A percentile compares a stretch with the other conserved stretches of the same genome.
Conservation (phyloP, 2,329 filamentous ascomycete species). For the Alternaria conjuncta region DNA sequence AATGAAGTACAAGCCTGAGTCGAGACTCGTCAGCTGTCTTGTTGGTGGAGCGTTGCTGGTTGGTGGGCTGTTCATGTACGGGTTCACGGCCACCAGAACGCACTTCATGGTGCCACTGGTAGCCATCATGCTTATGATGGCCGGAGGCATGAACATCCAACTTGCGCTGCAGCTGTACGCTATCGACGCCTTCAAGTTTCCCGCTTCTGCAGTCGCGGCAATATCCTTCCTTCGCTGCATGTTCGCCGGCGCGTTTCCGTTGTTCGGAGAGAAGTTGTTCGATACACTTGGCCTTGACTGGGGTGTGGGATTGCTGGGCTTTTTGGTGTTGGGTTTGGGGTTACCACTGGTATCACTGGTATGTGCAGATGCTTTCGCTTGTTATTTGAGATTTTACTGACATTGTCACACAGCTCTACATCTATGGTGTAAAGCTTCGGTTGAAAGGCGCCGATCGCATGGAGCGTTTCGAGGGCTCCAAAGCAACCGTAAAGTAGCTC, state of each 20-base stretch:
- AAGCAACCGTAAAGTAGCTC: not conserved
- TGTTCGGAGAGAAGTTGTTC: conserved; percentile 17
- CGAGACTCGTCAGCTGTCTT: conserved; percentile 13
- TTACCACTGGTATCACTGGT: conserved; percentile 14
- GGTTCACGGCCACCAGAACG: conserved; percentile 12
- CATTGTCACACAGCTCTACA: not conserved
- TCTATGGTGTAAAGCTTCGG: not conserved
- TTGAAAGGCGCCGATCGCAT: conserved; percentile 6
- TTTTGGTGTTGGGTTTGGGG: conserved; percentile 19
- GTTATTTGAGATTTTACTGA: not conserved
- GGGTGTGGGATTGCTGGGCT: conserved; percentile 18
- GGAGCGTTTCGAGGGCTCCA: conserved; percentile 11
- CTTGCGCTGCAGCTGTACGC: conserved; percentile 16
- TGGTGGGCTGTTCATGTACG: conserved; percentile 20
- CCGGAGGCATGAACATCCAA: conserved; percentile 14
- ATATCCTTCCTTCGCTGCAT: conserved; percentile 16
- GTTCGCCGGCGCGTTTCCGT: conserved; percentile 18
- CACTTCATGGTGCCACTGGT: conserved; percentile 19
- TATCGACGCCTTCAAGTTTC: conserved; percentile 18
- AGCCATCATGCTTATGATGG: conserved; percentile 10
- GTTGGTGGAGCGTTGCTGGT: conserved; percentile 6
- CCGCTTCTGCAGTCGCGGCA: conserved; percentile 17
- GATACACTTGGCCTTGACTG: conserved; percentile 17
- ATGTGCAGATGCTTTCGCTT: not conserved
- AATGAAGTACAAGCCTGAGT: conserved; percentile 15